These are phyloP conservation scores for Ogataea saltuana DNA, from an alignment of 805 yeast genomes.

Conservation along the genomic window DNA sequence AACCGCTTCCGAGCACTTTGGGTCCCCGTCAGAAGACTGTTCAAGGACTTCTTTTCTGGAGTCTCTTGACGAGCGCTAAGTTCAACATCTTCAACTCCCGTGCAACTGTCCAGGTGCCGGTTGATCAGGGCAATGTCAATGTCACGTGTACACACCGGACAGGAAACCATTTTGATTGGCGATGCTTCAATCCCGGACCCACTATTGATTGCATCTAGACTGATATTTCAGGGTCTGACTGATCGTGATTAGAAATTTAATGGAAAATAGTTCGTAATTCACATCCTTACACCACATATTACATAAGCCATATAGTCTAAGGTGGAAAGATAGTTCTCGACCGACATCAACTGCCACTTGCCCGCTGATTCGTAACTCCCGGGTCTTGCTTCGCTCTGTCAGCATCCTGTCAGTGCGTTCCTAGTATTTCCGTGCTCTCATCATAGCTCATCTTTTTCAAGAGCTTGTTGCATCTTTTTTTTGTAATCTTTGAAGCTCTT, in stretches of 20 bases:
- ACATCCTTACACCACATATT: no score
- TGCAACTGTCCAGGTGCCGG: constrained; percentile 37
- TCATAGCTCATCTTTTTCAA: constrained; percentile 25
- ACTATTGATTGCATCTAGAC: no score
- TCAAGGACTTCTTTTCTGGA: constrained; percentile 12
- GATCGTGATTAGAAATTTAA: no score
- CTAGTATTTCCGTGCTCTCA: no score
- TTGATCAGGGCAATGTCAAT: constrained; percentile 34
- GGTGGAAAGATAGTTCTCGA: no score
- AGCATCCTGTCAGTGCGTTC: no score
- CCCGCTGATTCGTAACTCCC: no score
- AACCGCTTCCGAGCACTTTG: constrained; percentile 4
- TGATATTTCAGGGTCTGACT: no score
- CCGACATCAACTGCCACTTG: no score
- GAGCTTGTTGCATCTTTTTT: constrained; percentile 15
- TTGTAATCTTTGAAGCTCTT: constrained; percentile 27
- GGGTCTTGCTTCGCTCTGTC: no score
- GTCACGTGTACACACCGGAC: constrained; percentile 37
- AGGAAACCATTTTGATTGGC: constrained; percentile 34
- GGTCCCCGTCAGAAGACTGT: constrained; percentile 20
- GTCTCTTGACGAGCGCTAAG: constrained; percentile 2
- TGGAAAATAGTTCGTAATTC: no score
- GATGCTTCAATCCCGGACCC: not conserved
- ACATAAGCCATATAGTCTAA: no score
- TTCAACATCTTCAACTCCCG: constrained; percentile 10